Evolutionary conservation across 768 basidiomycete species (phyloP), one percentile per base, ranked within the genome.

Genomic region (Pleurotus sapidus): DNA sequence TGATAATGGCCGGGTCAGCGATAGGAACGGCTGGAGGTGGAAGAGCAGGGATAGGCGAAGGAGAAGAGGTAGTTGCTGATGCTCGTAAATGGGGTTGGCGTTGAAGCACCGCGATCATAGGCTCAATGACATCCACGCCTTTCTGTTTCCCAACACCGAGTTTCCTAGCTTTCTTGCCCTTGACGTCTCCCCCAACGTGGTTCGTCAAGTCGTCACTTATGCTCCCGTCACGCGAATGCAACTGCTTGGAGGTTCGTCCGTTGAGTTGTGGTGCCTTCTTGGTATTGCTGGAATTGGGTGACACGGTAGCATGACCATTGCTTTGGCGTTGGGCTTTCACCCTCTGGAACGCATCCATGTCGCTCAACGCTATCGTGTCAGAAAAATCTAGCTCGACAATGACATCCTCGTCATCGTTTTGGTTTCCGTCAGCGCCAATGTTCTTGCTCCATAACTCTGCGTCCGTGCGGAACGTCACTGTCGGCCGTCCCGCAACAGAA

Each of bases 361-460:
- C 84, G 65, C 87, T 89, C 64, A 91, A 68, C 18, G 86, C 84
- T 57, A 87, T 85, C 43, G 81, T 91, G 56, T 91, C 89, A 4
- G 78, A 78, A 63, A 89, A 91, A 66, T 88, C 87, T 50, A 91
- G 82, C 67, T 91, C 89, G 8, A 91, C 79, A 23, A 91, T 82
- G 55, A 88, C 88, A 3, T 75, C 76, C 4, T 81, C 81, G n/a
- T 76, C 75, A 8, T 65, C 65, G 2, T 72, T 73, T 39, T 72
- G 15, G 24, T 38, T 5, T 65, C 51, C 9, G 57, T 63, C 59
- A 23, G 15, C 18, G 7, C 37, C 18, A 11, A 37, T 39, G 18
- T 50, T 12, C 15, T 54, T 39, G 18, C 15, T 23, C 51, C 51
- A 54, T 14, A 89, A 73, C 34, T 87, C 84, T 6, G 86, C 84